Evolutionary conservation across 331 rosid genomes (phyloP).

Genomic region (Rhamnella rubrinervis): DNA sequence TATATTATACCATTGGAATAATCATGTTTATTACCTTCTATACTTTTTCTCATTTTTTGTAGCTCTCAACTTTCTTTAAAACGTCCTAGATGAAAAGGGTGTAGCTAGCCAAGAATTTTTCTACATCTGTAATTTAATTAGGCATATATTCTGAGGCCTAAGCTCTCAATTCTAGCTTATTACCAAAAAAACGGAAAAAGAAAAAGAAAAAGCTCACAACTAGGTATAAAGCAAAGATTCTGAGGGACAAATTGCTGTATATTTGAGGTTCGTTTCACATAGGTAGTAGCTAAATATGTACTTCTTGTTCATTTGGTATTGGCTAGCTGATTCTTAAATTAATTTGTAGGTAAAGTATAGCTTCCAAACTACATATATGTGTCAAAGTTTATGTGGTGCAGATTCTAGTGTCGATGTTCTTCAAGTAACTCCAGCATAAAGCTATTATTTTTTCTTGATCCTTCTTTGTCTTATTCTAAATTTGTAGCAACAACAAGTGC

Average conservation of each 20-base stretch:
- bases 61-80: too few relatives aligned
- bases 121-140: too few relatives aligned
- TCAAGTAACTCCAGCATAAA: slow-evolving; percentile 10
- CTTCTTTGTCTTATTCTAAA: not conserved
- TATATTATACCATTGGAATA: too few relatives aligned
- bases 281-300: not conserved
- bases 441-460: slow-evolving; percentile 22
- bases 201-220: not conserved
- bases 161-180: too few relatives aligned
- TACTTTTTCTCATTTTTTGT: too few relatives aligned
- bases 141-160: too few relatives aligned
- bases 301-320: not conserved
- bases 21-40: too few relatives aligned
- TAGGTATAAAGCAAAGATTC: not conserved
- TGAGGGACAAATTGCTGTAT: not conserved
- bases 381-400: not conserved
- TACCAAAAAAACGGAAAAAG: too few relatives aligned
- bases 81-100: too few relatives aligned
- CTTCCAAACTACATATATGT: not conserved
- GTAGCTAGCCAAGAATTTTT: too few relatives aligned
- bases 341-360: slow-evolving; percentile 26
- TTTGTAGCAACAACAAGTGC: not conserved
- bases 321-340: slow-evolving; percentile 16
- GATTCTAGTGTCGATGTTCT: slow-evolving; percentile 10
- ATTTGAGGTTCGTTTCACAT: not conserved